Evolutionary conservation across 2,329 filamentous ascomycete genomes (phyloP).

Genomic region (Cercospora sojina): DNA sequence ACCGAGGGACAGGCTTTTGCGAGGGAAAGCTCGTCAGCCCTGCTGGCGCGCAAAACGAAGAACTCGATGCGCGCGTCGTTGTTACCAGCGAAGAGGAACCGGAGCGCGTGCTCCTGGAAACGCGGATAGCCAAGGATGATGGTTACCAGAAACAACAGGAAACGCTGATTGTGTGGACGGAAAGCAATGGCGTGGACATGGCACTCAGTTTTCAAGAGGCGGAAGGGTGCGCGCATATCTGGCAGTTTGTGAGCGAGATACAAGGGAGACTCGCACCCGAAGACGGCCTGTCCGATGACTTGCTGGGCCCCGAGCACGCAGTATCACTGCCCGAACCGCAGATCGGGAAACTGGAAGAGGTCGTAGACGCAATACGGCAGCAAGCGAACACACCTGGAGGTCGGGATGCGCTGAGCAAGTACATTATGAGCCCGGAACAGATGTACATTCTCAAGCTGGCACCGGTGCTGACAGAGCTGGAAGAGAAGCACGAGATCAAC

Average conservation of each 20-base stretch:
- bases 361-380: constrained; percentile 79
- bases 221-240: constrained; percentile 88
- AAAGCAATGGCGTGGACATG: constrained; percentile 89
- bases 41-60: constrained; percentile 53
- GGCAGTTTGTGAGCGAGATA: constrained; percentile 88
- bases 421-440: constrained; percentile 72
- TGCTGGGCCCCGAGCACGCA: constrained; percentile 68
- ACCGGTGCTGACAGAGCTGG: constrained; percentile 81
- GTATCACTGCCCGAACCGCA: constrained; percentile 76
- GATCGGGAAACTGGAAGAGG: constrained; percentile 77
- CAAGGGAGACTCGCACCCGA: constrained; percentile 73
- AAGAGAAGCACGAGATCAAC: constrained; percentile 81
- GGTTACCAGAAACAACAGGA: constrained; percentile 99
- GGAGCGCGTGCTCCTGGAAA: constrained; percentile 78
- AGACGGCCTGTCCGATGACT: constrained; percentile 84
- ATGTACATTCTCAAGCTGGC: constrained; percentile 80
- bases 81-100: constrained; percentile 94
- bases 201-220: constrained; percentile 97
- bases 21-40: constrained; percentile 67
- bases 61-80: constrained; percentile 72
- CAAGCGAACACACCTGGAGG: constrained; percentile 72
- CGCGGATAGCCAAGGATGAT: constrained; percentile 88
- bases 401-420: constrained; percentile 83
- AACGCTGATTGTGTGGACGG: constrained; percentile 97
- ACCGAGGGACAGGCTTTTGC: constrained; percentile 94